Evolutionary conservation across 73 alveolate species (phyloP).

Genomic region (Stentor roeselii): DNA sequence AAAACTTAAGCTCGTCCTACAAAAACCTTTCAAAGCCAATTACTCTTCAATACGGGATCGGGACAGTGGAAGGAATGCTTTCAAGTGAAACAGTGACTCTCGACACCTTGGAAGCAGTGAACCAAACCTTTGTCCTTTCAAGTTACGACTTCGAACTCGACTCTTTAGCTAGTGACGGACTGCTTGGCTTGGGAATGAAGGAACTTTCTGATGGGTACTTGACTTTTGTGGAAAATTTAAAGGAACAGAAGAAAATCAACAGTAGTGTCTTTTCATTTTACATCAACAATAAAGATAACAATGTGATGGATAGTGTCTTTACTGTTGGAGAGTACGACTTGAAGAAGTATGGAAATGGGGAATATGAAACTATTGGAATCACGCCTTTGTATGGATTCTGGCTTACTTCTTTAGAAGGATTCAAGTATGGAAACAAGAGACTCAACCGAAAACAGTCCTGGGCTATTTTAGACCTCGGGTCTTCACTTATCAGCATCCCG

Average conservation of each 20-base stretch:
- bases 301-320: too few relatives aligned
- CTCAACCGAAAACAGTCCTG: too few relatives aligned
- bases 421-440: too few relatives aligned
- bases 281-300: too few relatives aligned
- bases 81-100: not conserved
- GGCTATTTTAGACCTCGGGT: not conserved
- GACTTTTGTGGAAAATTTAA: not conserved
- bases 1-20: not conserved
- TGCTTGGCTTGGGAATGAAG: not conserved
- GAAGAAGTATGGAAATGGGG: too few relatives aligned
- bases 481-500: not conserved
- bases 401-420: too few relatives aligned
- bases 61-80: not conserved
- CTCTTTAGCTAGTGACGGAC: not conserved
- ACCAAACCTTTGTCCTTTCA: not conserved
- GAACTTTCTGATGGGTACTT: constrained; percentile 15
- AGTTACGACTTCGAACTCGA: not conserved
- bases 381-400: too few relatives aligned
- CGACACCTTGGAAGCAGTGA: not conserved
- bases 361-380: too few relatives aligned
- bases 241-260: not conserved
- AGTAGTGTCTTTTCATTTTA: not conserved
- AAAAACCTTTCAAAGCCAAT: not conserved
- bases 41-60: not conserved
- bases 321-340: too few relatives aligned